Conservation (phyloP, 768 basidiomycete species). For the Leccinum olivaceopallidum region DNA sequence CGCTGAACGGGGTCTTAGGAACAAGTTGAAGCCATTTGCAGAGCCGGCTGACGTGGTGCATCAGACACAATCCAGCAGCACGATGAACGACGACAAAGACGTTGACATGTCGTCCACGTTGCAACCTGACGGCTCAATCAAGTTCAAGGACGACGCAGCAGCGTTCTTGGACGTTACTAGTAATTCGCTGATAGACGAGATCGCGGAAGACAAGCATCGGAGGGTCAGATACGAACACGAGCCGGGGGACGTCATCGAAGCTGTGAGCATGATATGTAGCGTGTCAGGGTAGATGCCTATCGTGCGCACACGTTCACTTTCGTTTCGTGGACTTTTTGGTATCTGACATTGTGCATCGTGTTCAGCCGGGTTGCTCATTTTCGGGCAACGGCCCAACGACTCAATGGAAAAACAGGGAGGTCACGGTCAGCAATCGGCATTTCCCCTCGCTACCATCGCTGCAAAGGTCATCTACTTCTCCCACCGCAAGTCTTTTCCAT, state of each 20-base stretch:
- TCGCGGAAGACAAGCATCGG: conserved; percentile 86
- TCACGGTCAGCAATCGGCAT: no score
- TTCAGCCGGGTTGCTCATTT: conserved; percentile 13
- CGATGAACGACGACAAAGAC: conserved; percentile 41
- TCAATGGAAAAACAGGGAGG: no score
- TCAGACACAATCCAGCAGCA: conserved; percentile 23
- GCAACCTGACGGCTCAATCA: conserved; percentile 17
- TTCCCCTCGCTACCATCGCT: no score
- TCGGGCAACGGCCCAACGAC: conserved; percentile 48
- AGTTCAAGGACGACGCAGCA: conserved; percentile 13
- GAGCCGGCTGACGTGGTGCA: conserved; percentile 42
- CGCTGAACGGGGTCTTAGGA: conserved; percentile 43
- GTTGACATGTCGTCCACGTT: conserved; percentile 48
- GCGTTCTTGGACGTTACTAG: conserved; percentile 18
- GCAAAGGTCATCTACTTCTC: no score
- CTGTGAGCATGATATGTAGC: conserved; percentile 76
- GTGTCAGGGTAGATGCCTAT: conserved; percentile 88
- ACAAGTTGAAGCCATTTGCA: conserved; percentile 69
- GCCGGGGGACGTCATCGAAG: conserved; percentile 84
- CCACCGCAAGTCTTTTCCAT: no score
- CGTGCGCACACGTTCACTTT: conserved; percentile 50
- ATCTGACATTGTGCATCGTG: no score
- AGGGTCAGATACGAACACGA: conserved; percentile 85
- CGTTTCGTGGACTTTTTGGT: not conserved
- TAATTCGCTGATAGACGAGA: conserved; percentile 67